These are phyloP conservation scores for Aspergillus hiratsukae DNA, from an alignment of 2,329 filamentous ascomycete species.

Conservation along the genomic window DNA sequence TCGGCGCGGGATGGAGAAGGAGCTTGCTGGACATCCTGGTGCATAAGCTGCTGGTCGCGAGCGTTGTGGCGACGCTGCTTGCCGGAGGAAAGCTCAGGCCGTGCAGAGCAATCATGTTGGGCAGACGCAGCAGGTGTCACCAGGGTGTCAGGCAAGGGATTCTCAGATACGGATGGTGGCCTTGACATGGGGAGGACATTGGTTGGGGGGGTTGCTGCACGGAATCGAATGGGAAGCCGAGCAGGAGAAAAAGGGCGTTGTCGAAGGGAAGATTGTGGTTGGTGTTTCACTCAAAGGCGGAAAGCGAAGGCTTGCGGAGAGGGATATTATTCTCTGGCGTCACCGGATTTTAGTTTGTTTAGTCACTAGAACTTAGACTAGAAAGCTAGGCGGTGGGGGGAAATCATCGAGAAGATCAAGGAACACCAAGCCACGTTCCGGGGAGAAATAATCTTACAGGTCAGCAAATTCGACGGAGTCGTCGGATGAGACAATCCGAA, in stretches of 20 bases:
- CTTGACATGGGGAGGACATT: conserved; percentile 52
- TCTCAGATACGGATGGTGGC: conserved; percentile 40
- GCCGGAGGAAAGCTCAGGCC: conserved; percentile 21
- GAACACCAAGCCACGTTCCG: conserved; percentile 25
- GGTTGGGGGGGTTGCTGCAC: conserved; percentile 32
- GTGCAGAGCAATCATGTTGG: conserved; percentile 35
- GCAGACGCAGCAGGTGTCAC: conserved; percentile 42
- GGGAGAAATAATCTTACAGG: conserved; percentile 28
- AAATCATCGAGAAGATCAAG: conserved; percentile 13
- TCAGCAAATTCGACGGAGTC: conserved; percentile 8
- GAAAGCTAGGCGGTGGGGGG: conserved; percentile 7
- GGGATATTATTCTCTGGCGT: conserved; percentile 20
- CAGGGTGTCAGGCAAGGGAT: conserved; percentile 39
- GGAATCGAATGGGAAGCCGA: conserved; percentile 14
- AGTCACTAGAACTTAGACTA: conserved; percentile 2
- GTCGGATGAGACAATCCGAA: conserved; percentile 10
- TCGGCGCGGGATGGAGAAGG: conserved; percentile 31
- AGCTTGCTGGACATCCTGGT: conserved; percentile 26
- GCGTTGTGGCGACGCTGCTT: conserved; percentile 33
- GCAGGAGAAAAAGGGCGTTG: conserved; percentile 10
- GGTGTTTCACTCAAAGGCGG: conserved; percentile 11
- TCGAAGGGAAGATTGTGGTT: conserved; percentile 13
- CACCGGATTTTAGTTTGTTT: conserved; percentile 14
- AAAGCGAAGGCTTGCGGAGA: conserved; percentile 10
- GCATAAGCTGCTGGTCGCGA: conserved; percentile 24